Conservation (phyloP, 2,329 filamentous ascomycete species). For the Sclerotinia minor region DNA sequence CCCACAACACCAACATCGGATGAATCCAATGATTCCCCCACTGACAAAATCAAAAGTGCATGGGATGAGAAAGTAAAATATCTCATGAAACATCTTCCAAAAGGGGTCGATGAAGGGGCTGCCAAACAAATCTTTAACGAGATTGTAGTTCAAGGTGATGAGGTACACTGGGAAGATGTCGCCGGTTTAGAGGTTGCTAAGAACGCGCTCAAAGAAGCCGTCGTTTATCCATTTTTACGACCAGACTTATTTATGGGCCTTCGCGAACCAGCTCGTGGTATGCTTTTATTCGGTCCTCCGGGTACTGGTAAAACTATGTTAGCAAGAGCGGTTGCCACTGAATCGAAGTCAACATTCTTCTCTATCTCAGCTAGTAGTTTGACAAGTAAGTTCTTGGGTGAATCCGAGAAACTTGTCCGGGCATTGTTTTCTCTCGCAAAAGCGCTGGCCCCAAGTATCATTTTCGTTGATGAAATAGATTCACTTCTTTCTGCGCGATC, state of each 20-base stretch:
- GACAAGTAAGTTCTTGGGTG: conserved; percentile 93
- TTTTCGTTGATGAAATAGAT: conserved; percentile 98
- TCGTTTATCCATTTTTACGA: conserved; percentile 93
- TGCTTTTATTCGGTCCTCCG: conserved; percentile 93
- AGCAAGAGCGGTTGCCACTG: conserved; percentile 88
- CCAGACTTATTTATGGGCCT: conserved; percentile 96
- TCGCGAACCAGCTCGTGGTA: conserved; percentile 88
- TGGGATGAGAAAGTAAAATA: conserved; percentile 64
- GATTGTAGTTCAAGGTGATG: conserved; percentile 89
- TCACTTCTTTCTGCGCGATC: conserved; percentile 83
- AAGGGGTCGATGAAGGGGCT: conserved; percentile 76
- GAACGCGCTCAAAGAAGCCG: conserved; percentile 86
- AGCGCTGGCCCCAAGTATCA: conserved; percentile 86
- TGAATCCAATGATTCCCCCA: conserved; percentile 46
- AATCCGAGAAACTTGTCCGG: conserved; percentile 93
- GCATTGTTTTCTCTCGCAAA: conserved; percentile 91
- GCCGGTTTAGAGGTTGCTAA: conserved; percentile 90
- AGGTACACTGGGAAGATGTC: conserved; percentile 92
- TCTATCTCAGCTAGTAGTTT: conserved; percentile 93
- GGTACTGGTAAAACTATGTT: conserved; percentile 99
- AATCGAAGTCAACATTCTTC: conserved; percentile 94
- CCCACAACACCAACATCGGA: conserved; percentile 49
- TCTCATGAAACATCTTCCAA: conserved; percentile 75
- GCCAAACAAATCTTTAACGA: conserved; percentile 95
- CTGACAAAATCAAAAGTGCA: conserved; percentile 48